These are phyloP conservation scores for Umbelopsis vinacea DNA, from an alignment of 192 early-diverging fungal species.

Conservation along the genomic window DNA sequence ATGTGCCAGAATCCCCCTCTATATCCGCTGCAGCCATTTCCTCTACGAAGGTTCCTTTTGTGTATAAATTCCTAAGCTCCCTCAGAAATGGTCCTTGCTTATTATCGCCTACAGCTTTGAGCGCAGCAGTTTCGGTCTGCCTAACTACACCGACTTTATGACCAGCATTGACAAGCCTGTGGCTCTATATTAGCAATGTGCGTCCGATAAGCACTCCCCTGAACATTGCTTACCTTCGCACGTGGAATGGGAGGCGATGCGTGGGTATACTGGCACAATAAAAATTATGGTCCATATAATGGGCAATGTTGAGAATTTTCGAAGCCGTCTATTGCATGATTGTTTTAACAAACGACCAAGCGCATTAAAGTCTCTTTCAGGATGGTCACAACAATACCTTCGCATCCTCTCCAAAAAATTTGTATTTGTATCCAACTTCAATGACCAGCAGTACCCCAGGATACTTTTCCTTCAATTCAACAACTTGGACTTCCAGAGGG, in stretches of 20 bases:
- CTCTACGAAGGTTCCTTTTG: conserved; percentile 65
- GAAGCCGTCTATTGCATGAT: conserved; percentile 61
- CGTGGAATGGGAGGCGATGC: conserved; percentile 79
- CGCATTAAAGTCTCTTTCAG: background rate
- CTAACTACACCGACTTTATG: conserved; percentile 86
- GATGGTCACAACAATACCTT: conserved; percentile 45
- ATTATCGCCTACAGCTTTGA: conserved; percentile 79
- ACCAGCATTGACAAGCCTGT: conserved; percentile 76
- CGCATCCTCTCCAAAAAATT: conserved; percentile 92
- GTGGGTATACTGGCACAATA: conserved; percentile 80
- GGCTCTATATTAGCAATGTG: background rate
- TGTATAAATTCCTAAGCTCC: conserved; percentile 68
- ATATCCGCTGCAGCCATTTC: conserved; percentile 41
- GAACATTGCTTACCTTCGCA: conserved; percentile 59
- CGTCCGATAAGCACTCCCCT: background rate
- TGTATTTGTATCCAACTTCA: conserved; percentile 95
- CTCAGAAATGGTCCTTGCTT: conserved; percentile 68
- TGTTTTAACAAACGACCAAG: background rate
- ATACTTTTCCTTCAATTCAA: conserved; percentile 72
- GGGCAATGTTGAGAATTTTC: conserved; percentile 78
- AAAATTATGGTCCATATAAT: conserved; percentile 80
- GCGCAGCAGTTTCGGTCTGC: conserved; percentile 85
- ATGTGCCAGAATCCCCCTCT: conserved; percentile 23
- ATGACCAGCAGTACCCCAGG: conserved; percentile 78
- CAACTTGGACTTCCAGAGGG: conserved; percentile 82